Conservation (phyloP, 495 filamentous ascomycete species). For the Glutinoglossum americanum region DNA sequence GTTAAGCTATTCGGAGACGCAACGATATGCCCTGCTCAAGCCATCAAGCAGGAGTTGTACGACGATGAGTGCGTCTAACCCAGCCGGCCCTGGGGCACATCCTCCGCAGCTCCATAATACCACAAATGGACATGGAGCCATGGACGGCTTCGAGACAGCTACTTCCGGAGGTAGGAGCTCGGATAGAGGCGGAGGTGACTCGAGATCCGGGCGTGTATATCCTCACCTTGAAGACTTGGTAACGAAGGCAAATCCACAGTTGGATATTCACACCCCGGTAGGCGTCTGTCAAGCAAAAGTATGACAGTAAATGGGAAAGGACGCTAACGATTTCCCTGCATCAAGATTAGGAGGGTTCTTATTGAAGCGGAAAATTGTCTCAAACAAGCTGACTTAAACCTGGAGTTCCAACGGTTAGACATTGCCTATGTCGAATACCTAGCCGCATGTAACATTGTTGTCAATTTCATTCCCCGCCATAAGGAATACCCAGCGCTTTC, state of each 20-base stretch:
- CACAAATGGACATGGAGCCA: neutral
- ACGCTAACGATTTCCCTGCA: neutral
- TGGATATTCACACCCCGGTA: slow-evolving; percentile 25
- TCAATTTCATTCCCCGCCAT: slow-evolving; percentile 51
- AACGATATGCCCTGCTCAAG: neutral
- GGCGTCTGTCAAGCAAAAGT: neutral
- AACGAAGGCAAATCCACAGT: slow-evolving; percentile 19
- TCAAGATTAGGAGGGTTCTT: slow-evolving; percentile 25
- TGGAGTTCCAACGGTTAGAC: slow-evolving; percentile 34
- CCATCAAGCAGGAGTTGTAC: neutral
- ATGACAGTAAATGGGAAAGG: neutral
- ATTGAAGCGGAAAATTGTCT: slow-evolving; percentile 26
- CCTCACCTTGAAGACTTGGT: slow-evolving; percentile 13
- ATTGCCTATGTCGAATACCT: slow-evolving; percentile 58
- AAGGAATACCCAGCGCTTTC: slow-evolving; percentile 37
- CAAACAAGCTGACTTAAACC: slow-evolving; percentile 27
- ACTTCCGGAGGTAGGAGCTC: neutral
- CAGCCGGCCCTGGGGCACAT: neutral
- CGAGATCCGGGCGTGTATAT: slow-evolving; percentile 1
- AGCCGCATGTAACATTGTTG: slow-evolving; percentile 51
- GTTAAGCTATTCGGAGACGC: neutral
- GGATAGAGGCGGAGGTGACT: neutral
- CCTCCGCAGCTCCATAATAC: neutral
- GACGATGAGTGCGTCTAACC: neutral
- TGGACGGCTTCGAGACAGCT: neutral